These are phyloP conservation scores for Beta macrorhiza DNA, from an alignment of 179 eudicot genomes.

Conservation along the genomic window DNA sequence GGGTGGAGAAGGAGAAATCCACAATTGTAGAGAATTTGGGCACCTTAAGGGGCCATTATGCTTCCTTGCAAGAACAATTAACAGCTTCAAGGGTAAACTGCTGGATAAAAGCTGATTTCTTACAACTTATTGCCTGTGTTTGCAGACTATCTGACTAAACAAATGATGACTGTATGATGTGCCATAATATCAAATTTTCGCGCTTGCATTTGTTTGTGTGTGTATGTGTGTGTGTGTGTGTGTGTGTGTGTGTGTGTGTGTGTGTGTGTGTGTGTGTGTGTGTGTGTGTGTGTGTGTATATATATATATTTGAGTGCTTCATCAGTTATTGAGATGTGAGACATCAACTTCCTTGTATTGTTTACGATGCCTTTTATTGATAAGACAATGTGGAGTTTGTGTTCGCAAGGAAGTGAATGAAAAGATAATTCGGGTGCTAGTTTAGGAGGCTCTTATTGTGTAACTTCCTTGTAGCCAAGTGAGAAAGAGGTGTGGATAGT, in stretches of 20 bases:
- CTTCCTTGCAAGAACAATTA: slow-evolving; percentile 59
- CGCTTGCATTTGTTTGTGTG: background rate
- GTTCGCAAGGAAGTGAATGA: background rate
- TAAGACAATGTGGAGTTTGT: background rate
- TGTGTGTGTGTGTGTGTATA: too few species aligned
- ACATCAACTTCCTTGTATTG: background rate
- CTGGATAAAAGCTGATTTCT: background rate
- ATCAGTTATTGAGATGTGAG: background rate
- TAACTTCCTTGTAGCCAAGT: background rate
- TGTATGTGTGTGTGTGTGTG: too few species aligned
- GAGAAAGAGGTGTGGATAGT: background rate
- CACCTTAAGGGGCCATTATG: slow-evolving; percentile 56
- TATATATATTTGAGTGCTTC: background rate
- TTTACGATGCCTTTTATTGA: background rate
- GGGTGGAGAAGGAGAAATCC: slow-evolving; percentile 59
- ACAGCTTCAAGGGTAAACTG: slow-evolving; percentile 46
- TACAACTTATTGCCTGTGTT: background rate
- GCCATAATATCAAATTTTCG: background rate
- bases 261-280: too few species aligned
- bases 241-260: too few species aligned
- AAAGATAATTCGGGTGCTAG: background rate
- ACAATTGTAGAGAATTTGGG: slow-evolving; percentile 56
- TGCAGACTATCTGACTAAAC: background rate
- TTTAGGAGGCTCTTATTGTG: background rate
- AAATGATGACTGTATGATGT: background rate